Conservation (phyloP, 495 filamentous ascomycete genomes). For the Podospora tetraspora region DNA sequence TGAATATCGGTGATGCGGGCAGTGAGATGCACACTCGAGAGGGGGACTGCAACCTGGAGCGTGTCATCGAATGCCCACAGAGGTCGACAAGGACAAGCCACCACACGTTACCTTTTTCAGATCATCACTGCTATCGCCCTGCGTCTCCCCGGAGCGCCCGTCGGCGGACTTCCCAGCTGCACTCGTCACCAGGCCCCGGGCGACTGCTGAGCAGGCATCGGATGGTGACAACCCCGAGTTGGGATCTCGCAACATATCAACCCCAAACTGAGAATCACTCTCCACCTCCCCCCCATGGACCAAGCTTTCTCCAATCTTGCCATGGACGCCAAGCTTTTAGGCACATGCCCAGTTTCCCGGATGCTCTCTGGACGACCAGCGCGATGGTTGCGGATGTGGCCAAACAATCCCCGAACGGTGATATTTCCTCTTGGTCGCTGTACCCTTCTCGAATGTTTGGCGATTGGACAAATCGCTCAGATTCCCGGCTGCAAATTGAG, state of each 20-base stretch:
- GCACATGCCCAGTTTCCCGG: neutral
- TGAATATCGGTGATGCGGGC: neutral
- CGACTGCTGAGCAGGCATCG: neutral
- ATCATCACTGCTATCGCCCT: neutral
- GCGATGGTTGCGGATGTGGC: neutral
- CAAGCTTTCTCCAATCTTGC: neutral
- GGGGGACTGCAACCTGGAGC: neutral
- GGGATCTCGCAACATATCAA: neutral
- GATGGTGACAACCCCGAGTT: neutral
- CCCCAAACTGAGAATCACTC: neutral
- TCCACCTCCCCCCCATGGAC: neutral
- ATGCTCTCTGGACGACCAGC: neutral
- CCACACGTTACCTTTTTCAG: neutral
- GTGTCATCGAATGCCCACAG: neutral
- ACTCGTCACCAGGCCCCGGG: neutral
- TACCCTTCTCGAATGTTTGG: neutral
- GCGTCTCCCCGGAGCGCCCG: neutral
- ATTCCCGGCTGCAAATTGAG: neutral
- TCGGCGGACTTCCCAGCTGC: neutral
- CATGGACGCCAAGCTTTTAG: neutral
- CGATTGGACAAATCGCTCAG: neutral
- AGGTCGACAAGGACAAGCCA: neutral
- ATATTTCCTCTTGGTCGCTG: conserved; percentile 1
- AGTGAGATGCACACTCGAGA: neutral
- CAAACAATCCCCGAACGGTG: conserved; percentile 11